Percentiles rank a stretch among this genome's conserved stretches.
These are phyloP conservation scores for Vanderwaltozyma yarrowii DNA, from an alignment of 805 yeast species.

Conservation along the genomic window DNA sequence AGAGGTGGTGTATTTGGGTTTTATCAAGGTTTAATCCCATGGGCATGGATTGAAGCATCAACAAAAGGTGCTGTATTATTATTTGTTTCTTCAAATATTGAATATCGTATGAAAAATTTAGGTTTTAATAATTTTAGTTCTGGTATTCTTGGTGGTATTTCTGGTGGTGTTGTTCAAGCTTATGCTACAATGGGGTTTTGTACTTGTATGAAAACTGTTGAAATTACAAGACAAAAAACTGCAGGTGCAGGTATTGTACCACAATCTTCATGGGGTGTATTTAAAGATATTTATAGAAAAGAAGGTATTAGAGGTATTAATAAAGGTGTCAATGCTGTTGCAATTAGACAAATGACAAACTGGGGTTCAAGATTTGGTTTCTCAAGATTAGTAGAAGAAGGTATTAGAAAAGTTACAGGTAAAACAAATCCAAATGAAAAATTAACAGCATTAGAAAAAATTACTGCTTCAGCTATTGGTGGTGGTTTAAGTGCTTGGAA, in stretches of 20 bases:
- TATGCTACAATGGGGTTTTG: slow-evolving; percentile 96
- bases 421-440: slow-evolving; percentile 47
- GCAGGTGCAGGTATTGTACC: slow-evolving; percentile 56
- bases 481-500: slow-evolving; percentile 99
- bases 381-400: slow-evolving; percentile 83
- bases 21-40: slow-evolving; percentile 95
- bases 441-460: slow-evolving; percentile 69
- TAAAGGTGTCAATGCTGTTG: slow-evolving; percentile 97
- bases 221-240: slow-evolving; percentile 85
- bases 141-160: slow-evolving; percentile 92
- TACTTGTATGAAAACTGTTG: slow-evolving; percentile 98
- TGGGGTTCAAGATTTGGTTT: slow-evolving; percentile 98
- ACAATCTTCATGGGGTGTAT: slow-evolving; percentile 74
- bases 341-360: slow-evolving; percentile 97
- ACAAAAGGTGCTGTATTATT: slow-evolving; percentile 95
- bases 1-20: slow-evolving; percentile 90
- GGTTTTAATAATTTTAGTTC: slow-evolving; percentile 67
- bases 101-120: slow-evolving; percentile 54
- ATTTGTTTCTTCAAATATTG: slow-evolving; percentile 88
- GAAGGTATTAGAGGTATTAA: slow-evolving; percentile 95
- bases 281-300: slow-evolving; percentile 66
- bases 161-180: slow-evolving; percentile 95
- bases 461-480: slow-evolving; percentile 79
- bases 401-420: slow-evolving; percentile 52
- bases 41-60: slow-evolving; percentile 99